Evolutionary conservation across 2,329 filamentous ascomycete genomes (phyloP), one percentile per base, ranked within the genome.

Genomic region (Talaromyces sp.): DNA sequence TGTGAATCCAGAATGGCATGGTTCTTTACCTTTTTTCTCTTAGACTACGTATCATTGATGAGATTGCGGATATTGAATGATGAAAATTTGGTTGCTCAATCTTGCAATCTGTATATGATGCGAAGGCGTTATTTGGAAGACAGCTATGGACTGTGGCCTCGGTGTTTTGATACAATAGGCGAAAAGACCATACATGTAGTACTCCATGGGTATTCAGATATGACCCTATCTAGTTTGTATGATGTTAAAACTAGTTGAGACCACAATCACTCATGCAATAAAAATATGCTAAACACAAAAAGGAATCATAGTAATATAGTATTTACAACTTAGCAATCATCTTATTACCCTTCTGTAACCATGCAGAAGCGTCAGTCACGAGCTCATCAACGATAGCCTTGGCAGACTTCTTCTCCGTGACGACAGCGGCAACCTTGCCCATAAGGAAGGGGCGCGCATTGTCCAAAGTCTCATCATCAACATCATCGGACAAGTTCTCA

Each of bases 371-470:
- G 75, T 96, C 93, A 61, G 82, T 80, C 68, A 99, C 91, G 72
- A 99, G 90, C 83, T 99, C 95, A 74, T 99, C 95, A 45, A 99
- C 90, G 67, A 99, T 94, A 19, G 79, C 91, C 86, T 93, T 96
- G 67, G 95, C 95, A 45, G 85, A 82, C 88, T 96, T 96, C 84
- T 89, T 90, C 82, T 98, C 93, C 75, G 94, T 95, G 64, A 95
- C 91, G 37, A 97, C 92, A 33, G 95, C 94, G 43, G 95, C 91
- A 67, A 91, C 94, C 85, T 98, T 96, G 78, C 95, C 95, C 95
- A 99, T 99, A 72, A 97, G 81, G 84, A 88, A 96, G 14, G 93
- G 93, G 66, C 92, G 86, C 74, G 92, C 93, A 76, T 95, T 92
- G 78, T 98, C 95, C 82, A 99, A 88, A 39, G 90, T 87, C 47